These are phyloP conservation scores for Herpetomonas samuelpessoai DNA, from an alignment of 208 protist species.

Conservation along the genomic window DNA sequence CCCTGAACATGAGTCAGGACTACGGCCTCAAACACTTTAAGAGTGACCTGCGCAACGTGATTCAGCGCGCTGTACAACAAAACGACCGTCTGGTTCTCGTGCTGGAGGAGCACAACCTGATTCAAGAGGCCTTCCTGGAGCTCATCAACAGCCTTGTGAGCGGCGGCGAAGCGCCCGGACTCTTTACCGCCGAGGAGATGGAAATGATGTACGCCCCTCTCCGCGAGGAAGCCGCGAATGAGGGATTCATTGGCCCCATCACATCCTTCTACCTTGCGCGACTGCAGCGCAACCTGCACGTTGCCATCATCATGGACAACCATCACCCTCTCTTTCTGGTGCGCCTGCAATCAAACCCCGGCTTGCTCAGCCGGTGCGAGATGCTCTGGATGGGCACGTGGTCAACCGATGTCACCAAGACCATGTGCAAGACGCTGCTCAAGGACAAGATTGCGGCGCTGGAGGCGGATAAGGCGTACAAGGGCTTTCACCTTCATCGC, in stretches of 20 bases:
- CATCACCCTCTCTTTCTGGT: conserved; percentile 84
- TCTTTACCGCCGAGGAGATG: conserved; percentile 97
- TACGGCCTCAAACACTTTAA: conserved; percentile 91
- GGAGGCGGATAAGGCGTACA: conserved; percentile 57
- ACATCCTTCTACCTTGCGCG: conserved; percentile 85
- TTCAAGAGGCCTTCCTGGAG: conserved; percentile 96
- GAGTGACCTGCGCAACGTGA: conserved; percentile 73
- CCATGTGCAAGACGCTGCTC: conserved; percentile 82
- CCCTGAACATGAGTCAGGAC: conserved; percentile 88
- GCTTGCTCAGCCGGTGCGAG: conserved; percentile 91
- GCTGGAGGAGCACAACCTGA: conserved; percentile 96
- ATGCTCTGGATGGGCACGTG: conserved; percentile 95
- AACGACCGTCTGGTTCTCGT: conserved; percentile 94
- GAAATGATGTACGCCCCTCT: conserved; percentile 92
- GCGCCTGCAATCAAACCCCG: conserved; percentile 94
- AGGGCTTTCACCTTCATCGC: conserved; percentile 77
- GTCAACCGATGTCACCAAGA: conserved; percentile 78
- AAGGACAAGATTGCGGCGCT: conserved; percentile 66
- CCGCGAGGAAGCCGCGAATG: conserved; percentile 82
- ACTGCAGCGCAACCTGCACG: conserved; percentile 90
- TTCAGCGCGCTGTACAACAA: conserved; percentile 76
- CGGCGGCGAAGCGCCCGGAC: conserved; percentile 92
- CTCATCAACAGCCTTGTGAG: conserved; percentile 94
- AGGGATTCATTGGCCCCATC: conserved; percentile 83
- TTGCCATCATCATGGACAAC: conserved; percentile 94